Percentiles rank a stretch among this genome's conserved stretches.
Conservation (phyloP, 2,329 filamentous ascomycete species). For the Microcyclosporella mali region DNA sequence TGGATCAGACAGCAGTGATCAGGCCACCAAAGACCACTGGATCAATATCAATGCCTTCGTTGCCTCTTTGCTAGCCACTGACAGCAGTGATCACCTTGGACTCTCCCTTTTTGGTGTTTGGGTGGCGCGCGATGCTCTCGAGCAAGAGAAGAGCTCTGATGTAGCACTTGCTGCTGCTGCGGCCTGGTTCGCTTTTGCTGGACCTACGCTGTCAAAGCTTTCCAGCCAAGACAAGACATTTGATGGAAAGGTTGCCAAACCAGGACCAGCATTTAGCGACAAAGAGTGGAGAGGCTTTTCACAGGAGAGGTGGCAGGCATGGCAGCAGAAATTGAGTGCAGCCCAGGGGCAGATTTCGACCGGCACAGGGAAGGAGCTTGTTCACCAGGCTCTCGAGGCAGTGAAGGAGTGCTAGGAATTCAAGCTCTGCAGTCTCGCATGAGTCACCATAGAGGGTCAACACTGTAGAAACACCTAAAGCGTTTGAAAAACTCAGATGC, state of each 20-base stretch:
- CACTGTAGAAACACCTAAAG: too few species aligned
- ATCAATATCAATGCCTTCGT: constrained; percentile 29
- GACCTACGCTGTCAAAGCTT: constrained; percentile 18
- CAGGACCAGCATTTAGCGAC: constrained; percentile 20
- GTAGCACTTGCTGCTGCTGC: constrained; percentile 23
- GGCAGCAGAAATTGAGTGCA: constrained; percentile 18
- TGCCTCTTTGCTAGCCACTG: constrained; percentile 21
- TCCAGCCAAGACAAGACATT: constrained; percentile 23
- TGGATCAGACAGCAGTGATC: constrained; percentile 17
- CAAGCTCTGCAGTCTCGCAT: too few species aligned
- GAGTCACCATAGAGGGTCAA: too few species aligned
- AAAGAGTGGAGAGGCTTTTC: constrained; percentile 26
- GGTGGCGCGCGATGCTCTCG: constrained; percentile 27
- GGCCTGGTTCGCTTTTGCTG: constrained; percentile 28
- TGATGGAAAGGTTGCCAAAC: constrained; percentile 26
- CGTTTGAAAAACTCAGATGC: too few species aligned
- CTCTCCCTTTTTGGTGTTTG: constrained; percentile 28
- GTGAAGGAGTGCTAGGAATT: not conserved
- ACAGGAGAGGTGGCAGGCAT: constrained; percentile 24
- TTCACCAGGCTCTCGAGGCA: constrained; percentile 11
- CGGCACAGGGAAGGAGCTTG: constrained; percentile 12
- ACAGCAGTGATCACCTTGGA: constrained; percentile 19
- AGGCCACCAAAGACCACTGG: constrained; percentile 21
- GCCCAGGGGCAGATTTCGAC: constrained; percentile 10
- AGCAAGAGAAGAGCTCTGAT: constrained; percentile 21